Conservation (phyloP, 371 early-diverging fungal genomes). For the Mucor sp. region DNA sequence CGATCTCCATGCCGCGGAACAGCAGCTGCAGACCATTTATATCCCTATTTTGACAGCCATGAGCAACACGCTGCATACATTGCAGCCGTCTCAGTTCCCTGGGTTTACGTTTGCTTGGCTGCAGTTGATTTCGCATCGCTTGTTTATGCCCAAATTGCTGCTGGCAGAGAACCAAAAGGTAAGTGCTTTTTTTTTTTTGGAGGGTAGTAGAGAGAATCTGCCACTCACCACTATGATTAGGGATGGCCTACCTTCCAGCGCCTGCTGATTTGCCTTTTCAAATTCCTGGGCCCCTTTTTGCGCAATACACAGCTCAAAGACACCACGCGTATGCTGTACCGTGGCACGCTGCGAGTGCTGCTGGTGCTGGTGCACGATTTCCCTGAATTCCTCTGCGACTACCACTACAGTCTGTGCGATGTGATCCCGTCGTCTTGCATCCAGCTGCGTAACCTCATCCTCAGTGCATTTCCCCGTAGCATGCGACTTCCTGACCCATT, state of each 20-base stretch:
- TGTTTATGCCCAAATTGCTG: slow-evolving; percentile 90
- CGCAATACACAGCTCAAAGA: slow-evolving; percentile 67
- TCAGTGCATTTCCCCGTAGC: slow-evolving; percentile 94
- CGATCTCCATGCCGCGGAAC: slow-evolving; percentile 77
- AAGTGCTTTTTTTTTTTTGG: background rate
- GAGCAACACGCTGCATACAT: slow-evolving; percentile 80
- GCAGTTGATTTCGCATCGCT: slow-evolving; percentile 88
- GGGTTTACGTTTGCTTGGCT: slow-evolving; percentile 98
- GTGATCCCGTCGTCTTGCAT: slow-evolving; percentile 93
- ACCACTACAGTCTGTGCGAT: slow-evolving; percentile 91
- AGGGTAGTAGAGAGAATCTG: slow-evolving; percentile 8
- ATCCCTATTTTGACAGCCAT: slow-evolving; percentile 73
- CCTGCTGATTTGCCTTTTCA: slow-evolving; percentile 79
- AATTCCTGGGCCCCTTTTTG: slow-evolving; percentile 87
- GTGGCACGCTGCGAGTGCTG: slow-evolving; percentile 88
- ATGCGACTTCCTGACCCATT: slow-evolving; percentile 98
- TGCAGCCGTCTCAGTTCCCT: slow-evolving; percentile 90
- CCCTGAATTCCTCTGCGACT: slow-evolving; percentile 95
- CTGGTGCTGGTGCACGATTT: slow-evolving; percentile 96
- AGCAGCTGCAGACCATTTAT: slow-evolving; percentile 69
- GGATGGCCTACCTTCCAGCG: slow-evolving; percentile 90
- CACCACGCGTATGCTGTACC: slow-evolving; percentile 84
- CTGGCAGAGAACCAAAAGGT: slow-evolving; percentile 72
- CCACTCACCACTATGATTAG: slow-evolving; percentile 19
- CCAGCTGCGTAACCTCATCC: slow-evolving; percentile 93